A percentile compares a stretch with the other conserved stretches of the same genome.
Evolutionary conservation across 2,329 filamentous ascomycete genomes (phyloP).

Genomic region (Aspergillus phoenicis): DNA sequence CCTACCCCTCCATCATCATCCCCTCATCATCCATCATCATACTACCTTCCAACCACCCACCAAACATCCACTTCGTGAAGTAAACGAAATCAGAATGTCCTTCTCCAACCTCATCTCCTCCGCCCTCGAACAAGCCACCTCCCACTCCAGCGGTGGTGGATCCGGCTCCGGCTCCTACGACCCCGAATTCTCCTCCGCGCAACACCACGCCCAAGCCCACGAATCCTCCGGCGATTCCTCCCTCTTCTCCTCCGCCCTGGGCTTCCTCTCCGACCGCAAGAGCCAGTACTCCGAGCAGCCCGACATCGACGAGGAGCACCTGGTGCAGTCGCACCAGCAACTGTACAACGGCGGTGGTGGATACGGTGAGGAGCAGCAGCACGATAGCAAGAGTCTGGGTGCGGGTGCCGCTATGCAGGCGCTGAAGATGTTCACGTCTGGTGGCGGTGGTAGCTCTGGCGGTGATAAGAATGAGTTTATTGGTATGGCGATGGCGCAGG

Average conservation of each 20-base stretch:
- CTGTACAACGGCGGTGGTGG: slow-evolving; percentile 61
- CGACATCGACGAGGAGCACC: slow-evolving; percentile 65
- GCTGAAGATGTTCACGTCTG: slow-evolving; percentile 73
- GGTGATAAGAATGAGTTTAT: slow-evolving; percentile 75
- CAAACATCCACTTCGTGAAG: not conserved
- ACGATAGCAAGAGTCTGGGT: slow-evolving; percentile 50
- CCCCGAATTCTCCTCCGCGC: slow-evolving; percentile 57
- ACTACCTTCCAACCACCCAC: not conserved
- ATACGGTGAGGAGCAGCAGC: slow-evolving; percentile 18
- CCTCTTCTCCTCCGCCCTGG: slow-evolving; percentile 61
- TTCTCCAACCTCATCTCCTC: slow-evolving; percentile 22
- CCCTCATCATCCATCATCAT: not conserved
- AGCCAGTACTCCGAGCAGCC: slow-evolving; percentile 53
- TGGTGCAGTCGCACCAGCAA: slow-evolving; percentile 73
- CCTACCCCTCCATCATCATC: not conserved
- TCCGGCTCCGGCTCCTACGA: not conserved
- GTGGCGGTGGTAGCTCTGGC: slow-evolving; percentile 44
- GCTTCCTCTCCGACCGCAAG: slow-evolving; percentile 53
- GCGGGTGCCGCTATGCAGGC: slow-evolving; percentile 58
- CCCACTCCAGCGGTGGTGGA: not conserved
- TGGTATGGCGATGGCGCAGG: slow-evolving; percentile 84
- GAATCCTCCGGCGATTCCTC: slow-evolving; percentile 52
- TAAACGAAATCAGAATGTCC: slow-evolving; percentile 24
- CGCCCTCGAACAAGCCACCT: slow-evolving; percentile 16
- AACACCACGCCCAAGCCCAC: slow-evolving; percentile 58